Conservation (phyloP, 352 stramenopile genomes). For the Phytophthora citrophthora region DNA sequence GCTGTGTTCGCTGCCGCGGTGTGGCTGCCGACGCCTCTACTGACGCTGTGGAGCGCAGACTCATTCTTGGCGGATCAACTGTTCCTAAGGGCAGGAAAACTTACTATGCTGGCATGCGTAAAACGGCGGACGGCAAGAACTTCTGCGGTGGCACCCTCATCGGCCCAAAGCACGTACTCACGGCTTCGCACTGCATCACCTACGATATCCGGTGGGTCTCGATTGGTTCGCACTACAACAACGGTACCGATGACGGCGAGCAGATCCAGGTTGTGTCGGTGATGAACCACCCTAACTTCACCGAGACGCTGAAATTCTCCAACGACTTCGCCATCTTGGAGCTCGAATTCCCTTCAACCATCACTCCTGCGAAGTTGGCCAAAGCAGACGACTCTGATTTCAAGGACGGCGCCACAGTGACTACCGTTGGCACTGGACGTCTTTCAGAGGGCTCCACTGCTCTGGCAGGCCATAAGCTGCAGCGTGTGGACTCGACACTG, state of each 20-base stretch:
- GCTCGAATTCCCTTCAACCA: constrained; percentile 43
- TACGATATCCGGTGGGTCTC: constrained; percentile 51
- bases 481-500: constrained; percentile 46
- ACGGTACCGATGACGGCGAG: constrained; percentile 48
- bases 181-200: constrained; percentile 51
- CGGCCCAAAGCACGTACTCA: constrained; percentile 45
- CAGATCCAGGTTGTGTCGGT: constrained; percentile 53
- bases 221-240: constrained; percentile 64
- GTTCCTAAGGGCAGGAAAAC: constrained; percentile 47
- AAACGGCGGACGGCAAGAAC: constrained; percentile 33
- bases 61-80: constrained; percentile 57
- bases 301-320: constrained; percentile 21
- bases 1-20: constrained; percentile 19
- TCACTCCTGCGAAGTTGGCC: constrained; percentile 41
- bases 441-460: constrained; percentile 29
- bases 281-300: constrained; percentile 59
- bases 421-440: constrained; percentile 31
- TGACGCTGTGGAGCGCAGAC: constrained; percentile 24
- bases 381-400: constrained; percentile 35
- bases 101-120: constrained; percentile 43
- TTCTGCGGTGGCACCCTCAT: constrained; percentile 53
- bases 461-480: constrained; percentile 27
- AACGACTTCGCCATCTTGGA: constrained; percentile 70
- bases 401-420: constrained; percentile 32
- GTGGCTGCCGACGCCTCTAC: neutral